These are phyloP conservation scores for Gyromitra esculenta DNA, from an alignment of 2,329 filamentous ascomycete species.

Conservation along the genomic window DNA sequence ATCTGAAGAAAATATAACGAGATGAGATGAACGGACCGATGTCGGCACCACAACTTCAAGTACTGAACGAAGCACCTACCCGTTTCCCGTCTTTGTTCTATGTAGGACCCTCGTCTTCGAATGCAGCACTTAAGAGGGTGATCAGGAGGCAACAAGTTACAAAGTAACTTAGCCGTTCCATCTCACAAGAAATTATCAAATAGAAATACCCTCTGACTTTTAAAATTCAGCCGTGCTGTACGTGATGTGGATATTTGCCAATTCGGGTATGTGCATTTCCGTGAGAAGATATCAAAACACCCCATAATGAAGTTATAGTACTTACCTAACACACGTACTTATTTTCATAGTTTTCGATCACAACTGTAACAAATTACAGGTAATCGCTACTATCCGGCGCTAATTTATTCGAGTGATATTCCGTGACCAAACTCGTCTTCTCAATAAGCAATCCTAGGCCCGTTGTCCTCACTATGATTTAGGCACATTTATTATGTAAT, in stretches of 20 bases:
- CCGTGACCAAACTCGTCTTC: not conserved
- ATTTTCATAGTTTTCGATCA: not conserved
- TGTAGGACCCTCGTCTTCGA: conserved; percentile 22
- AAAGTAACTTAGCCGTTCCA: not conserved
- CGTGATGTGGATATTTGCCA: not conserved
- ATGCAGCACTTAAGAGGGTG: not conserved
- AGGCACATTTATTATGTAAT: no score
- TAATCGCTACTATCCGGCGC: no score
- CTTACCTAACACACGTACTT: no score
- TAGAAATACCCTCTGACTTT: not conserved
- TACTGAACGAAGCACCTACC: conserved; percentile 30
- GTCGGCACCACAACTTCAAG: not conserved
- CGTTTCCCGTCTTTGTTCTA: conserved; percentile 26
- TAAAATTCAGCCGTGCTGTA: not conserved
- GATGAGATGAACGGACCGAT: conserved; percentile 11
- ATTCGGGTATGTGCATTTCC: conserved; percentile 5
- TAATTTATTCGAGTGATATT: not conserved
- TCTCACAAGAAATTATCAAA: not conserved
- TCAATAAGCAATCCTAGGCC: no score
- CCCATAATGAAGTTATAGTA: no score
- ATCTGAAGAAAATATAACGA: not conserved
- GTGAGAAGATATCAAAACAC: no score
- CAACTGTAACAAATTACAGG: no score
- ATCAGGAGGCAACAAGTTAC: not conserved
- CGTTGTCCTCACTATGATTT: no score